phyloP scores from a whole-genome alignment of 169 alveolate genomes.

The Babesia divergens region DNA sequence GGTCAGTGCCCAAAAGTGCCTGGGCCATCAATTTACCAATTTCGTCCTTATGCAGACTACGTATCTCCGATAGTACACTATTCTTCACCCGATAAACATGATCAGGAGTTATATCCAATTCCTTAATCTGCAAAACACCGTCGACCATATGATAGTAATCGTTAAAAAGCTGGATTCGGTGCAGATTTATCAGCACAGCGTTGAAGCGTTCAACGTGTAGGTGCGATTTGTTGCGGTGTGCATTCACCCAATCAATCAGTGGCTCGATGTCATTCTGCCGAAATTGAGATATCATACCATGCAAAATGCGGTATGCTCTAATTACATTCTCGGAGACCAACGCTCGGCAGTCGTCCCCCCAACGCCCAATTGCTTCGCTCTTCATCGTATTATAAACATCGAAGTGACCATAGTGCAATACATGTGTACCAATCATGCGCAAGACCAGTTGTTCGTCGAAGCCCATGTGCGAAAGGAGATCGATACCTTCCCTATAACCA shows the following conservation, averaged over 20 bases:
- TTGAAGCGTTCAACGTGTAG: slow-evolving; percentile 48
- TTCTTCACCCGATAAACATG: slow-evolving; percentile 10
- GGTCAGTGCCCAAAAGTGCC: slow-evolving; percentile 39
- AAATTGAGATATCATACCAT: neutral
- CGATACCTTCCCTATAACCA: neutral
- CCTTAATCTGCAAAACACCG: neutral
- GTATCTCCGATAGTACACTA: slow-evolving; percentile 37
- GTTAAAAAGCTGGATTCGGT: slow-evolving; percentile 32
- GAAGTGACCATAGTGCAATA: slow-evolving; percentile 45
- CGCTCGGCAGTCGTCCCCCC: slow-evolving; percentile 37
- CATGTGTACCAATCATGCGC: slow-evolving; percentile 57
- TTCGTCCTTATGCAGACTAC: slow-evolving; percentile 53
- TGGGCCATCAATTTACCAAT: slow-evolving; percentile 61
- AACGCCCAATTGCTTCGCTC: slow-evolving; percentile 23
- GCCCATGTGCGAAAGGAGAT: slow-evolving; percentile 4
- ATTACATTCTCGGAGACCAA: slow-evolving; percentile 24
- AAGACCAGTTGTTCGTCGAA: slow-evolving; percentile 43
- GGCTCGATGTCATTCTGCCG: slow-evolving; percentile 25
- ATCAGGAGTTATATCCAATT: neutral
- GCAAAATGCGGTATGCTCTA: slow-evolving; percentile 39
- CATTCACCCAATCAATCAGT: slow-evolving; percentile 43
- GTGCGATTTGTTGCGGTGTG: slow-evolving; percentile 2
- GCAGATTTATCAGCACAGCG: slow-evolving; percentile 32
- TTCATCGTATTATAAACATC: slow-evolving; percentile 47
- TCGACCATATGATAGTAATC: neutral